phyloP scores from a whole-genome alignment of 495 filamentous ascomycete species.

The Mycothermus thermophilus region DNA sequence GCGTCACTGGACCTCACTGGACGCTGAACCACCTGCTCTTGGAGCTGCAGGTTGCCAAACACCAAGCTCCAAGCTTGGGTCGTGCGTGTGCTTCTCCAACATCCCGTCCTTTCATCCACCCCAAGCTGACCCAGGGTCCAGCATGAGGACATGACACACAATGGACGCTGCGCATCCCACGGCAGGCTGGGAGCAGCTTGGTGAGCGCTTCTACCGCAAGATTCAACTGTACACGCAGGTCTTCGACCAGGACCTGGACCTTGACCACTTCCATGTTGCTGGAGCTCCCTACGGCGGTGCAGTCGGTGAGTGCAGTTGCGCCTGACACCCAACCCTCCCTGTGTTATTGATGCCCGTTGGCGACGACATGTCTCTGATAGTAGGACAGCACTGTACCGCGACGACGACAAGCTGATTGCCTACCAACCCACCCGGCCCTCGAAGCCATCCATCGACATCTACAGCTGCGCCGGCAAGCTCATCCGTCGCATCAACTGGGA shows the following conservation, averaged over 20 bases:
- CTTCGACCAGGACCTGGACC: slow-evolving; percentile 81
- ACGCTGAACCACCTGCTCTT: too few species aligned
- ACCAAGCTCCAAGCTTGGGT: too few species aligned
- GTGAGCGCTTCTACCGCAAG: slow-evolving; percentile 87
- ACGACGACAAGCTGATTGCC: slow-evolving; percentile 69
- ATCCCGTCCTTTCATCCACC: too few species aligned
- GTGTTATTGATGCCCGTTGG: slow-evolving; percentile 2
- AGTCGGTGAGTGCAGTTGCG: slow-evolving; percentile 46
- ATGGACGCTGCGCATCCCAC: slow-evolving; percentile 52
- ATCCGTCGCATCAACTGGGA: slow-evolving; percentile 68
- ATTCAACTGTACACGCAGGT: slow-evolving; percentile 80
- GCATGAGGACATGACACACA: slow-evolving; percentile 25
- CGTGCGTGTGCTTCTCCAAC: too few species aligned
- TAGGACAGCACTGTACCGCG: slow-evolving; percentile 66
- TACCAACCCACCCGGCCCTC: slow-evolving; percentile 55
- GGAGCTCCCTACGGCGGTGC: slow-evolving; percentile 94
- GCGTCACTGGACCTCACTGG: too few species aligned
- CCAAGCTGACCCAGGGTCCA: too few species aligned
- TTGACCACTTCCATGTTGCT: slow-evolving; percentile 85
- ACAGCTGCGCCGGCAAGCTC: slow-evolving; percentile 79
- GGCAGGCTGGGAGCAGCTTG: slow-evolving; percentile 84
- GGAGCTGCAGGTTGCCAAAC: too few species aligned
- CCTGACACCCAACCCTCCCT: too few species aligned
- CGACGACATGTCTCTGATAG: not conserved
- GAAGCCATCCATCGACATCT: slow-evolving; percentile 83